Evolutionary conservation across 164 flowering plant genomes (phyloP), one percentile per base, ranked within the genome.

Genomic region (Umbellularia californica): DNA sequence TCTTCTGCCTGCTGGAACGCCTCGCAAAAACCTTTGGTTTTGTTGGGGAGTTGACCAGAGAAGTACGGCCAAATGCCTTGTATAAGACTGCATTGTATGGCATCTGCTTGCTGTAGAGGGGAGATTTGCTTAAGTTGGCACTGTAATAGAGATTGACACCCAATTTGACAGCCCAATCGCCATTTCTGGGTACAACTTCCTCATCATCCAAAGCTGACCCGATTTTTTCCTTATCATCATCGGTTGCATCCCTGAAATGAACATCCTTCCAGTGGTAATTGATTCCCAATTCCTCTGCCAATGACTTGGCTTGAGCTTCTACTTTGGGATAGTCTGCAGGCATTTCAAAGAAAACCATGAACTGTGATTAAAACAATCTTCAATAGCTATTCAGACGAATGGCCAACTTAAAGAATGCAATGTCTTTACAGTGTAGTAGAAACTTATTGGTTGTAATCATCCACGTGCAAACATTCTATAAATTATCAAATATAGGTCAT

Each of bases 121-220:
- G 89, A 58, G 99, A 92, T 51, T 90, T 91, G 77, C 97, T 87
- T n/a, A 94, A 95, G 64, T 74, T 85, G 76, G 91, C 93, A 82
- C 94, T 91, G 78, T 88, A 94, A 72, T 79, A 91, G 71, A 96
- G 98, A 83, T 96, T 92, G 79, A 96, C 83, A 14, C 97, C 97
- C 66, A 96, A 71, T 80, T 91, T 96, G 51, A 92, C 98, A 67
- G 99, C 90, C 99, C 99, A 96, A 76, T 96, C 99, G 27, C 94
- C 89, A 79, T 87, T 91, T 25, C 89, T 85, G 30, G 91, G 90
- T 68, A 81, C 79, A 6, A 84, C 89, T 76, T 91, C 94, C 79
- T 91, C 93, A 74, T 88, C 87, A 65, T 88, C 89, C 71, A 93
- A 78, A 75, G 94, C 93, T 69, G 80, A 77, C 68, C 79, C 86